Evolutionary conservation across 2,329 filamentous ascomycete species (phyloP).

Genomic region (Phyllosticta citribraziliensis): DNA sequence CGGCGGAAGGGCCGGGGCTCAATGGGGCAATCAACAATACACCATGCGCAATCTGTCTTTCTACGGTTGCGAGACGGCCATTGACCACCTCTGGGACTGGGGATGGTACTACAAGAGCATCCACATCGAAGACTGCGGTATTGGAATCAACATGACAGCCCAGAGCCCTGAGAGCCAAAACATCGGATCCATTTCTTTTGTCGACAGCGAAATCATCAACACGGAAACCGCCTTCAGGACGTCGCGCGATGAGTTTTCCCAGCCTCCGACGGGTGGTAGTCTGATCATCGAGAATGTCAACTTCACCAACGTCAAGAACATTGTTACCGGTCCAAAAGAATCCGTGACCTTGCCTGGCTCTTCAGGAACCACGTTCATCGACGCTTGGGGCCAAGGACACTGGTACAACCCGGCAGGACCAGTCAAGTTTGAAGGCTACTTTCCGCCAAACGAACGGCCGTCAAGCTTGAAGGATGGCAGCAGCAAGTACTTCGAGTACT

Average conservation of each 20-base stretch:
- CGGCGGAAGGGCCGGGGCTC: slow-evolving; percentile 32
- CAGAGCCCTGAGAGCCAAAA: slow-evolving; percentile 28
- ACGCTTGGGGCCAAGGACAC: slow-evolving; percentile 26
- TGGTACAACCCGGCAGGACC: slow-evolving; percentile 30
- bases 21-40: slow-evolving; percentile 41
- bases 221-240: slow-evolving; percentile 43
- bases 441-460: slow-evolving; percentile 35
- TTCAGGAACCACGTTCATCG: slow-evolving; percentile 14
- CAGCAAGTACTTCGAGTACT: slow-evolving; percentile 40
- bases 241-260: slow-evolving; percentile 32
- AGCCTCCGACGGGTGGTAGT: slow-evolving; percentile 37
- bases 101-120: slow-evolving; percentile 46
- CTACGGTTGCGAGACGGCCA: slow-evolving; percentile 41
- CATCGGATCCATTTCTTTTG: slow-evolving; percentile 46
- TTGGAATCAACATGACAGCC: slow-evolving; percentile 41
- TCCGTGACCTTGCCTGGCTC: slow-evolving; percentile 18
- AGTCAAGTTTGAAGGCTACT: slow-evolving; percentile 32
- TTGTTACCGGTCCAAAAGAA: slow-evolving; percentile 18
- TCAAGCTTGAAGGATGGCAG: slow-evolving; percentile 34
- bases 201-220: slow-evolving; percentile 47
- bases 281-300: slow-evolving; percentile 53
- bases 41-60: slow-evolving; percentile 50
- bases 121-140: slow-evolving; percentile 42
- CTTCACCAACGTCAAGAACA: slow-evolving; percentile 37
- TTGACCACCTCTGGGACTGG: slow-evolving; percentile 52